Evolutionary conservation across 2,329 filamentous ascomycete genomes (phyloP), one percentile per base, ranked within the genome.

Genomic region (Zymoseptoria brevis): DNA sequence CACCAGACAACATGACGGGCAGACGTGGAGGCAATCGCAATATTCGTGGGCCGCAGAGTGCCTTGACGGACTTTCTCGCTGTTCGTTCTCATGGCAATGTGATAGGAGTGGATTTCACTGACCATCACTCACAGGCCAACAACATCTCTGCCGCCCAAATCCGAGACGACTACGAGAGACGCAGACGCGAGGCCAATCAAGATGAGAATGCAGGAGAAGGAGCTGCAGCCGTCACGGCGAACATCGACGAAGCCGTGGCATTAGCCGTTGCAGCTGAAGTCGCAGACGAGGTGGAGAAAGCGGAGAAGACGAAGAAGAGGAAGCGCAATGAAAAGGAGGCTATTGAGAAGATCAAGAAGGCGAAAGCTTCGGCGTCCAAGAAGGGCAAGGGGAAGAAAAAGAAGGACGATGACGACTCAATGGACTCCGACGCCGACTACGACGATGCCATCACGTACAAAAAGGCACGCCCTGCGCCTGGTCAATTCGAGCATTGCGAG

Each of bases 401-500:
- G 69, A 74, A 75, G 72, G 73, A 73, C 68, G 64, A 65, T 64
- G 74, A 73, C 45, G 72, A 73, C 24, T 72, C 72, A 26, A 75
- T 76, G 8, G 70, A 74, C 41, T 75, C 76, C 57, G 74, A 75
- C 26, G 76, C 79, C 50, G 73, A 73, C 0, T 78, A 80, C 26
- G 77, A 79, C 59, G 74, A 80, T 59, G 72, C 75, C 53, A 68
- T 81, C 26, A 76, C 75, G 4, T 79, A 82, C 71, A 78, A 81
- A 66, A 84, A 83, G 66, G 67, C 75, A 13, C 77, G 77, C 30
- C 86, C 86, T 1, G 72, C 87, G n/a, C 89, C 90, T 1, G 91
- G 90, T 2, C 93, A 97, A 73, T 83, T 93, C 69, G 90, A 89
- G 63, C 92, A 96, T 65, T 97, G 93, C 71, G 90, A 89, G 62